Evolutionary conservation across 352 stramenopile genomes (phyloP), one percentile per base, ranked within the genome.

Genomic region (Pythium phragmiticola): DNA sequence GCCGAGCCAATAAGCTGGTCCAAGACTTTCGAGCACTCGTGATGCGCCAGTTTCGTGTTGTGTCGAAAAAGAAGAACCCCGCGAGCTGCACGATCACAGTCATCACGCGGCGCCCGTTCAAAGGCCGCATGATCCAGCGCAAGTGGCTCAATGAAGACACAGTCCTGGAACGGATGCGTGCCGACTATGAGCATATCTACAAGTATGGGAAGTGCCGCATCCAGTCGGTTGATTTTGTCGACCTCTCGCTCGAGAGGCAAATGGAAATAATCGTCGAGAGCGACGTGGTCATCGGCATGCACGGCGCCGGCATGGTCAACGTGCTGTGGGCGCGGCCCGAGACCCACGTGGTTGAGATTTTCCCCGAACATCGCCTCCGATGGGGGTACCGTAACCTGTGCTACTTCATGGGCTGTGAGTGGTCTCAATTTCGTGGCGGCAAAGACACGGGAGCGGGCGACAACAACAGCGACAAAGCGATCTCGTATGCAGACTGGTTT

Each of bases 341-440:
- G 67, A 88, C 78, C 62, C 58, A 69, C 11, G 67, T 94, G 19
- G 37, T 92, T 21, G 84, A 94, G 69, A 92, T 94, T 59, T 94
- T 94, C 51, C 84, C 82, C 0, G 76, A 76, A 42, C 12, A 70
- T 6, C 70, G 73, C 12, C 68, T 63, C 11, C 78, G 81, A 12
- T 94, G 78, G 77, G 85, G 85, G 6, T 92, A 89, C 57, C 79
- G 82, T 13, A 92, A 94, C 47, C 49, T 94, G 43, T 94, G 85
- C 39, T 81, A 91, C 47, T 88, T 82, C 26, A 28, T 89, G 2
- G 85, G 82, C 45, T 91, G 82, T 57, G 49, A 83, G 30, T 94
- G 81, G 77, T 67, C 82, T 42, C 63, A 80, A 23, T 74, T 74
- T 48, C 68, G 72, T 33, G 72, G 66, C 21, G 70, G 70, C 26